These are phyloP conservation scores for Leccinum subrobustum DNA, from an alignment of 1,284 basidiomycete species.

Conservation along the genomic window DNA sequence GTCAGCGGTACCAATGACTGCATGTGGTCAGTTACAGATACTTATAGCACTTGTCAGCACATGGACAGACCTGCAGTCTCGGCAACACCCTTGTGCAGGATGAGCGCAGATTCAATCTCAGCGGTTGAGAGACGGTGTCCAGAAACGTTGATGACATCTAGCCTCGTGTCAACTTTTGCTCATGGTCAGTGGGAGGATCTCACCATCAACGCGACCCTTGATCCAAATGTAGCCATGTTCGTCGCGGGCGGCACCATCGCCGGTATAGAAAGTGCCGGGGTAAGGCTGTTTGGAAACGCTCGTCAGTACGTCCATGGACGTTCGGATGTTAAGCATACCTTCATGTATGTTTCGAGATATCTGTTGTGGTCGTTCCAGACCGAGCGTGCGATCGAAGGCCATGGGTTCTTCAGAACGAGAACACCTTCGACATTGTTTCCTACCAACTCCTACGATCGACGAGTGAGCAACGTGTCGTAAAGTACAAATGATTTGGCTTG, in stretches of 20 bases:
- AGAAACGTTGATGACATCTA: constrained; percentile 91
- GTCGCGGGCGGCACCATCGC: constrained; percentile 94
- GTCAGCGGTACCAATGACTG: constrained; percentile 84
- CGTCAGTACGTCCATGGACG: not conserved
- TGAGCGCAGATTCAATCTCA: constrained; percentile 96
- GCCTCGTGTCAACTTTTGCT: constrained; percentile 1
- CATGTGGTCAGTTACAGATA: constrained; percentile 3
- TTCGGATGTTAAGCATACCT: constrained; percentile 36
- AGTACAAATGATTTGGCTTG: constrained; percentile 18
- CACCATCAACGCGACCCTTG: constrained; percentile 94
- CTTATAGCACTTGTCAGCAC: not conserved
- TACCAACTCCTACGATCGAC: constrained; percentile 52
- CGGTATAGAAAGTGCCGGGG: constrained; percentile 91
- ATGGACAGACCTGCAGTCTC: constrained; percentile 75
- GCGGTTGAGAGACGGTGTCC: constrained; percentile 97
- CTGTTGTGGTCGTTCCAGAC: constrained; percentile 91
- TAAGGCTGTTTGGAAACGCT: constrained; percentile 52
- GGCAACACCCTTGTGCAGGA: constrained; percentile 91
- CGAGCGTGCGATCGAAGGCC: constrained; percentile 97
- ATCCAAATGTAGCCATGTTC: constrained; percentile 98
- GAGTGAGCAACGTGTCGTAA: not conserved
- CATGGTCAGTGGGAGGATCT: constrained; percentile 31
- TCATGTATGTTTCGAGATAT: constrained; percentile 94
- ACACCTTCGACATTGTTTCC: constrained; percentile 93
- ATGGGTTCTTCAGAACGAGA: constrained; percentile 82